Conservation (phyloP, 208 protist species). For the Trypanosomatidae sp. region DNA sequence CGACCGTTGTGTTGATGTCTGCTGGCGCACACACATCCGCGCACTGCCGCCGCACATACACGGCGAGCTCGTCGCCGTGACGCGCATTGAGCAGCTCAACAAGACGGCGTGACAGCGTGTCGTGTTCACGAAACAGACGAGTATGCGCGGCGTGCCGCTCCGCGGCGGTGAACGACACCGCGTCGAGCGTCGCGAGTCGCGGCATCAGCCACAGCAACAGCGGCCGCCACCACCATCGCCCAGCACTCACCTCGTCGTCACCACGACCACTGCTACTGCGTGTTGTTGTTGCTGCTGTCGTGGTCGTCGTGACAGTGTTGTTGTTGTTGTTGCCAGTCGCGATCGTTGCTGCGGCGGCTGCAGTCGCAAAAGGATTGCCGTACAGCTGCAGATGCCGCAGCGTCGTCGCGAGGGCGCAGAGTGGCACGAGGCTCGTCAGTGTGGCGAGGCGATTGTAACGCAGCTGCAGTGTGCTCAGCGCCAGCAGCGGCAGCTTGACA, state of each 20-base stretch:
- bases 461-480: conserved; percentile 32
- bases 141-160: conserved; percentile 26
- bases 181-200: conserved; percentile 32
- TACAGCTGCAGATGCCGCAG: conserved; percentile 30
- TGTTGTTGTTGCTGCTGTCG: too few species aligned
- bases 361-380: conserved; percentile 44
- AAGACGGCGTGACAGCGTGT: conserved; percentile 14
- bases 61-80: conserved; percentile 26
- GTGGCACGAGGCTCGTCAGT: conserved; percentile 19
- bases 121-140: conserved; percentile 44
- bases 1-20: too few species aligned
- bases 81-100: conserved; percentile 55
- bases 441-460: conserved; percentile 24
- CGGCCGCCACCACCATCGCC: conserved; percentile 38
- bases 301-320: too few species aligned
- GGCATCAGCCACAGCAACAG: conserved; percentile 61
- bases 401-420: conserved; percentile 46
- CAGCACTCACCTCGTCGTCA: neutral
- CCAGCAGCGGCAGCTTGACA: conserved; percentile 31
- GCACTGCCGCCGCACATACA: conserved; percentile 30
- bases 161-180: conserved; percentile 13
- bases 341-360: too few species aligned
- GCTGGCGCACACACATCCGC: conserved; percentile 7
- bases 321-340: too few species aligned
- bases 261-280: too few species aligned